Evolutionary conservation across 768 basidiomycete genomes (phyloP).

Genomic region (Leucogyrophana mollusca): DNA sequence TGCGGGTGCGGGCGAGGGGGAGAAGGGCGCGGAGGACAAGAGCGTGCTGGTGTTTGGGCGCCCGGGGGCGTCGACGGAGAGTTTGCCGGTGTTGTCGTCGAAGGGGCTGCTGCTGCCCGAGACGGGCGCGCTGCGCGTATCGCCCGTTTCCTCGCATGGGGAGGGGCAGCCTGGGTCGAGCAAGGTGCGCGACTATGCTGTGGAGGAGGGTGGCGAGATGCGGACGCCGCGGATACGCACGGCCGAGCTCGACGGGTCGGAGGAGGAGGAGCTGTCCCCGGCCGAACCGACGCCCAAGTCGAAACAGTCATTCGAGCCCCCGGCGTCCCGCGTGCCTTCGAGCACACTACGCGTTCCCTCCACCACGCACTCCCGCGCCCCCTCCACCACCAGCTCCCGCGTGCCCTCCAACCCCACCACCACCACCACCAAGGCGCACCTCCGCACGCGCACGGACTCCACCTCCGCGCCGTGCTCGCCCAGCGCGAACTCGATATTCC

Average conservation of each 20-base stretch:
- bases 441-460: constrained; percentile 18
- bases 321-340: too few species aligned
- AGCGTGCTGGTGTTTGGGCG: constrained; percentile 76
- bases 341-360: constrained; percentile 3
- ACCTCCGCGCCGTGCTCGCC: constrained; percentile 21
- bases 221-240: constrained; percentile 7
- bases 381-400: constrained; percentile 16
- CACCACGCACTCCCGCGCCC: constrained; percentile 7
- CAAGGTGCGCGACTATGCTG: constrained; percentile 5
- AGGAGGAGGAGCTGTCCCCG: not conserved
- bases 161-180: not conserved
- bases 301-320: too few species aligned
- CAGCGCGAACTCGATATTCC: constrained; percentile 88
- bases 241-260: not conserved
- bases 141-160: not conserved
- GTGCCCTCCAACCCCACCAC: constrained; percentile 24
- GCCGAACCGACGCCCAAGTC: too few species aligned
- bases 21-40: constrained; percentile 54
- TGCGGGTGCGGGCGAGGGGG: constrained; percentile 1
- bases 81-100: constrained; percentile 37
- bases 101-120: not conserved
- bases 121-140: not conserved
- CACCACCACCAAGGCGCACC: constrained; percentile 17
- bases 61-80: constrained; percentile 76
- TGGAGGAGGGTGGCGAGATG: not conserved